A percentile compares a stretch with the other conserved stretches of the same genome.
These are phyloP conservation scores for Tylopilus balloui DNA, from an alignment of 768 basidiomycete species.

Conservation along the genomic window DNA sequence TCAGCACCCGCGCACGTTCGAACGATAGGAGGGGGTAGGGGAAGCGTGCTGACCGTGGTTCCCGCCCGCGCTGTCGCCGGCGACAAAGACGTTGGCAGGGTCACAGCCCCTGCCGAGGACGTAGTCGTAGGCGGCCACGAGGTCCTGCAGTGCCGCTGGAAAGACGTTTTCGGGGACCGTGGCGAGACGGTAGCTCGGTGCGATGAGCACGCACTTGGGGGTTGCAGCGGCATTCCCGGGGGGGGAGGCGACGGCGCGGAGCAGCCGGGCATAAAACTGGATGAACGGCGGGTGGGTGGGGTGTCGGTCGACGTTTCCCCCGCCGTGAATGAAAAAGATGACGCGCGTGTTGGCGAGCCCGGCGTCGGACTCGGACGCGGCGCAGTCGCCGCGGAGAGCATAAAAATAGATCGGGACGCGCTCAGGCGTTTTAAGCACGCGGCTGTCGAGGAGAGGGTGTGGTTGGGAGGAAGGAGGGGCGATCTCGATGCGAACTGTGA, in stretches of 20 bases:
- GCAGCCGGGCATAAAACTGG: slow-evolving; percentile 6
- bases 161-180: slow-evolving; percentile 21
- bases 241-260: slow-evolving; percentile 3
- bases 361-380: neutral
- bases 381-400: neutral
- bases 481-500: slow-evolving; percentile 14
- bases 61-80: slow-evolving; percentile 27
- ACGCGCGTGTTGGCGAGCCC: slow-evolving; percentile 4
- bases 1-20: too few relatives aligned
- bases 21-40: too few relatives aligned
- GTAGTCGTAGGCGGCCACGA: slow-evolving; percentile 25
- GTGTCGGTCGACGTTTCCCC: slow-evolving; percentile 16
- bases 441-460: neutral
- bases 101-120: slow-evolving; percentile 21
- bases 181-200: slow-evolving; percentile 24
- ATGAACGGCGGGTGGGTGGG: slow-evolving; percentile 6
- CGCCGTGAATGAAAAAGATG: slow-evolving; percentile 26
- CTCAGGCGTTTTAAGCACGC: slow-evolving; percentile 12
- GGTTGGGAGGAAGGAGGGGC: slow-evolving; percentile 9
- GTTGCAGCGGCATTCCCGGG: neutral
- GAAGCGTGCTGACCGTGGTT: slow-evolving; percentile 17
- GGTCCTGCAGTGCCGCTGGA: slow-evolving; percentile 22
- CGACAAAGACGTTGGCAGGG: slow-evolving; percentile 15
- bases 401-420: slow-evolving; percentile 22
- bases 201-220: slow-evolving; percentile 11